Conservation (phyloP, 2,329 filamentous ascomycete genomes). For the Penicillium verrucosum region DNA sequence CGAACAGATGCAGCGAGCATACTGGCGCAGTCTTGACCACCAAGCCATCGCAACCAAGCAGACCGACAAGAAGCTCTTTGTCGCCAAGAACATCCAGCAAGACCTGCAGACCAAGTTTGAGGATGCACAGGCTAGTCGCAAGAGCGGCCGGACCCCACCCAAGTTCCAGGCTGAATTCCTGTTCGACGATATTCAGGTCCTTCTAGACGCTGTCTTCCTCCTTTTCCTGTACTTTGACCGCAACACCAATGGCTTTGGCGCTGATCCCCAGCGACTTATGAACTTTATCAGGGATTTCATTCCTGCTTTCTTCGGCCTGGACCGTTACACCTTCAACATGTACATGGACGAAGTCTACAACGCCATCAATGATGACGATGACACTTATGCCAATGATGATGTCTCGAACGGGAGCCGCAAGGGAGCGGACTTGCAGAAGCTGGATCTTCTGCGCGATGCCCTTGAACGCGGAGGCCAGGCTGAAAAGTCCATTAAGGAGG, state of each 20-base stretch:
- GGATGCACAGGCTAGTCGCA: constrained; percentile 74
- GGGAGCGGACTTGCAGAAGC: constrained; percentile 64
- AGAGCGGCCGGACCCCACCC: constrained; percentile 57
- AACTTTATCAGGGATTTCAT: constrained; percentile 76
- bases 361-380: constrained; percentile 70
- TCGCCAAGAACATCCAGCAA: constrained; percentile 83
- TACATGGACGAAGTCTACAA: constrained; percentile 67
- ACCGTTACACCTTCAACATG: constrained; percentile 65
- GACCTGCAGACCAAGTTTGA: constrained; percentile 91
- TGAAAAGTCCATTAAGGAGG: constrained; percentile 74
- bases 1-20: constrained; percentile 88
- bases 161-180: constrained; percentile 72
- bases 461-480: constrained; percentile 66
- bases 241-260: constrained; percentile 49
- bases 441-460: constrained; percentile 75
- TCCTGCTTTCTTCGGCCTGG: constrained; percentile 71
- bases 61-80: constrained; percentile 85
- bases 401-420: constrained; percentile 68
- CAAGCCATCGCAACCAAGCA: constrained; percentile 89
- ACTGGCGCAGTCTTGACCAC: constrained; percentile 94
- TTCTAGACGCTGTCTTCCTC: constrained; percentile 52
- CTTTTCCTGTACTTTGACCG: constrained; percentile 49
- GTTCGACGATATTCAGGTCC: constrained; percentile 68
- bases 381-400: constrained; percentile 73
- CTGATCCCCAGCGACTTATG: constrained; percentile 68